Conservation (phyloP, 495 filamentous ascomycete genomes). For the Glonium stellatum region DNA sequence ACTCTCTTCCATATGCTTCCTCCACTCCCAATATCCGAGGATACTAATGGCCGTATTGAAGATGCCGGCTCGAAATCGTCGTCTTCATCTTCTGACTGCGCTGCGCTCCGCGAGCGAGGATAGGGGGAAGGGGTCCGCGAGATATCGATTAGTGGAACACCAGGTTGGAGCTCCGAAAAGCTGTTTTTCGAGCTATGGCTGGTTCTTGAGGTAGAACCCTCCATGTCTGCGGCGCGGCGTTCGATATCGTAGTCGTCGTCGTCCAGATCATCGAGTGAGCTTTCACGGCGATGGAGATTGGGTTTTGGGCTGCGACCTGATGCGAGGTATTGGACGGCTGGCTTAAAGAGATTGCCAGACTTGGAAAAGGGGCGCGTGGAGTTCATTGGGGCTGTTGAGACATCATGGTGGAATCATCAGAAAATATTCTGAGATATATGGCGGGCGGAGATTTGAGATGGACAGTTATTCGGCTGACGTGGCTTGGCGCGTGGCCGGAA, state of each 20-base stretch:
- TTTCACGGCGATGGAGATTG: slow-evolving; percentile 19
- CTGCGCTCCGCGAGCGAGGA: slow-evolving; percentile 29
- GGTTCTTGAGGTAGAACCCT: slow-evolving; percentile 15
- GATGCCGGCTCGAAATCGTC: slow-evolving; percentile 29
- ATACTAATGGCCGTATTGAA: slow-evolving; percentile 22
- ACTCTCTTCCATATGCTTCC: slow-evolving; percentile 28
- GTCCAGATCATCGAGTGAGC: slow-evolving; percentile 27
- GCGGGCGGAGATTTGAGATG: too few species aligned
- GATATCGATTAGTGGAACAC: slow-evolving; percentile 37
- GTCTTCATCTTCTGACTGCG: slow-evolving; percentile 39
- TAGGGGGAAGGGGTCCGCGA: slow-evolving; percentile 39
- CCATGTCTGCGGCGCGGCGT: slow-evolving; percentile 20
- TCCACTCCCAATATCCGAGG: slow-evolving; percentile 23
- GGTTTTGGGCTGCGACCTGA: slow-evolving; percentile 9
- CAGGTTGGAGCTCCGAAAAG: slow-evolving; percentile 22
- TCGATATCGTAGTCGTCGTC: slow-evolving; percentile 19
- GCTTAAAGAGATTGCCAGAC: slow-evolving; percentile 30
- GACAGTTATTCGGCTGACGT: too few species aligned
- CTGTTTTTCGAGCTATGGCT: slow-evolving; percentile 25
- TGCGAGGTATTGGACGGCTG: slow-evolving; percentile 37
- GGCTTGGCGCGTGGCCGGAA: too few species aligned
- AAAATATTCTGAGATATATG: too few species aligned
- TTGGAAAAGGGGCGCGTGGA: slow-evolving; percentile 19
- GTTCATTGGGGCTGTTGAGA: not conserved
- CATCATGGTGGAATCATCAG: not conserved